These are phyloP conservation scores for Kodamaea alishanica DNA, from an alignment of 1,139 yeast species.

Conservation along the genomic window DNA sequence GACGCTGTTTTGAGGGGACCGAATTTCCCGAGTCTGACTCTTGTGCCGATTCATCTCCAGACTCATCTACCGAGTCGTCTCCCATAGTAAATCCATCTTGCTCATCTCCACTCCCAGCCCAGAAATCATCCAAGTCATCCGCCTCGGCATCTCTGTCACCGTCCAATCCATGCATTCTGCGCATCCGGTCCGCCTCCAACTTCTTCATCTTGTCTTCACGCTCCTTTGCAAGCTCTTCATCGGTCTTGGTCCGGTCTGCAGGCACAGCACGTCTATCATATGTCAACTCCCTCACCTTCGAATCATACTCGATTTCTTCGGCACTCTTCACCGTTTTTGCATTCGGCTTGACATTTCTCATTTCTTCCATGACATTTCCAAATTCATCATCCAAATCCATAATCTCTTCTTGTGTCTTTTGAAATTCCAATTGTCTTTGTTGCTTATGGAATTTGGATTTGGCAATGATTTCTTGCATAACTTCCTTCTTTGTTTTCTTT, in stretches of 20 bases:
- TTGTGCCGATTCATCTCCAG: conserved; percentile 19
- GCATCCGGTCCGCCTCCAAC: conserved; percentile 70
- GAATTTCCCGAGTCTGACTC: conserved; percentile 15
- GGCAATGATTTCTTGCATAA: conserved; percentile 94
- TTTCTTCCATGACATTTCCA: conserved; percentile 69
- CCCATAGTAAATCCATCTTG: conserved; percentile 33
- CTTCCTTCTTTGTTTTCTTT: conserved; percentile 87
- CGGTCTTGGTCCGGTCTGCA: conserved; percentile 93
- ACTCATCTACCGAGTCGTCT: conserved; percentile 18
- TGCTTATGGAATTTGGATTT: conserved; percentile 87
- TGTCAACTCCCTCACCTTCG: conserved; percentile 70
- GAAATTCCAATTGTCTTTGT: conserved; percentile 79
- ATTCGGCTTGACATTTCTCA: conserved; percentile 22
- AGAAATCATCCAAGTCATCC: conserved; percentile 67
- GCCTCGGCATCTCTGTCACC: conserved; percentile 52
- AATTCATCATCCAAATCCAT: conserved; percentile 76
- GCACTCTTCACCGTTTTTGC: conserved; percentile 28
- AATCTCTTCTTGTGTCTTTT: conserved; percentile 65
- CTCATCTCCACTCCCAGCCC: conserved; percentile 53
- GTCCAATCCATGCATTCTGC: conserved; percentile 78
- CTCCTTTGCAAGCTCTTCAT: conserved; percentile 74
- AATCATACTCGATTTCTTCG: conserved; percentile 65
- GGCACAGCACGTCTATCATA: conserved; percentile 90
- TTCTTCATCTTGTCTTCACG: conserved; percentile 62
- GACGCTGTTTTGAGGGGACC: conserved; percentile 10